These are phyloP conservation scores for Rhynchospora tenuis DNA, from an alignment of 176 grass and related monocot genomes.

Conservation along the genomic window DNA sequence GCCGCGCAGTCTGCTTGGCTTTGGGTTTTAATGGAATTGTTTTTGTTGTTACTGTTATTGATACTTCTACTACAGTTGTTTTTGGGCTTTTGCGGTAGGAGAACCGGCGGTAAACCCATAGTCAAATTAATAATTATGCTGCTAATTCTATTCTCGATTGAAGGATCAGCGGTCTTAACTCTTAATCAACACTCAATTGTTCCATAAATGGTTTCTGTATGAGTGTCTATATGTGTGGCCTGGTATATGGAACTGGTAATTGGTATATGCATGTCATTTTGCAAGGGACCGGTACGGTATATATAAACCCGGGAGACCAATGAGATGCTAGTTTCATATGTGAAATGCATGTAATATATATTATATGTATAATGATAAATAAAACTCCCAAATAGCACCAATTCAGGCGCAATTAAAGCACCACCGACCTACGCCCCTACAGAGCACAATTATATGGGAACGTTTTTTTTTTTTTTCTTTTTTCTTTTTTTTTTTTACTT, in stretches of 20 bases:
- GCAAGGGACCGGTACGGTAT: neutral
- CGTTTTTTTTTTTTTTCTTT: no score
- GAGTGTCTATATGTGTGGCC: neutral
- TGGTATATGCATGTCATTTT: neutral
- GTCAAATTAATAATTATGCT: neutral
- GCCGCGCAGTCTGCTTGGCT: neutral
- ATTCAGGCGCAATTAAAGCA: no score
- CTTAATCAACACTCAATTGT: neutral
- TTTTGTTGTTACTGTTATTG: neutral
- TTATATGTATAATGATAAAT: neutral
- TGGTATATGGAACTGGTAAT: neutral
- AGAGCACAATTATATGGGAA: no score
- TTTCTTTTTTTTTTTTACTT: no score
- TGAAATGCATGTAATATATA: no score
- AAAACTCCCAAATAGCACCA: no score
- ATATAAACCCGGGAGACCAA: neutral
- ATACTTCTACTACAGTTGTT: neutral
- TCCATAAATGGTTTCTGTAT: neutral
- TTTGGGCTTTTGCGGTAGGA: neutral
- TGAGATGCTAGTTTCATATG: no score
- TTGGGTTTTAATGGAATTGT: neutral
- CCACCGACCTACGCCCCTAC: no score
- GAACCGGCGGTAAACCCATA: neutral
- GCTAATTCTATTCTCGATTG: neutral
- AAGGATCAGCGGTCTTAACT: no score